Conservation (phyloP, 331 rosid genomes). For the Acacia concinna region DNA sequence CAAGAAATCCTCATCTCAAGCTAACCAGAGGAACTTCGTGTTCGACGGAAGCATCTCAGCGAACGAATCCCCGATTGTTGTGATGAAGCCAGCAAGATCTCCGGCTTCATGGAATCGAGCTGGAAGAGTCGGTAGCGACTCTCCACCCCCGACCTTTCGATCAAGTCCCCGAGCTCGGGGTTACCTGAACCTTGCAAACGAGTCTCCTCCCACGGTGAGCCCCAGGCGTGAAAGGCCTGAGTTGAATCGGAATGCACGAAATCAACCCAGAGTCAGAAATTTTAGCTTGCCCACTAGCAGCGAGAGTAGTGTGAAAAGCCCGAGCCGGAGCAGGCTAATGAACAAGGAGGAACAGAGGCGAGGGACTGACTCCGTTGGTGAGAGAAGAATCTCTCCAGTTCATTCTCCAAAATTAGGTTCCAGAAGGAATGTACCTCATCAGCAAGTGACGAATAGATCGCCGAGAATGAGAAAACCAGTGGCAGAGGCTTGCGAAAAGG, state of each 20-base stretch:
- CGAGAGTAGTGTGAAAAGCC: slow-evolving; percentile 45
- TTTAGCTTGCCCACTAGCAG: slow-evolving; percentile 36
- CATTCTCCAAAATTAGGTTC: slow-evolving; percentile 58
- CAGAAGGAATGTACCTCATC: slow-evolving; percentile 44
- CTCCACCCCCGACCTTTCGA: slow-evolving; percentile 51
- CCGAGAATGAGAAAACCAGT: slow-evolving; percentile 54
- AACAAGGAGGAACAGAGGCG: slow-evolving; percentile 52
- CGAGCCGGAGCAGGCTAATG: slow-evolving; percentile 47
- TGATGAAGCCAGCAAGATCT: slow-evolving; percentile 58
- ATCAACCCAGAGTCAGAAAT: slow-evolving; percentile 45
- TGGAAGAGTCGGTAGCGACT: slow-evolving; percentile 47
- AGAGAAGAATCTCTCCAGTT: slow-evolving; percentile 68
- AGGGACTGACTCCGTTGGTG: slow-evolving; percentile 44
- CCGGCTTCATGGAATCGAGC: slow-evolving; percentile 35
- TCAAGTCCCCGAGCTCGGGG: slow-evolving; percentile 50
- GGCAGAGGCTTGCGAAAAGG: slow-evolving; percentile 27
- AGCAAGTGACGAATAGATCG: slow-evolving; percentile 46
- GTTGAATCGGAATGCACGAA: slow-evolving; percentile 39
- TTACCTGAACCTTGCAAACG: slow-evolving; percentile 24
- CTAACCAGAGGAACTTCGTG: slow-evolving; percentile 43
- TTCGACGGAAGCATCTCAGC: slow-evolving; percentile 37
- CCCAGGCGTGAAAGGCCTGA: slow-evolving; percentile 46
- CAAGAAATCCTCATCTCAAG: slow-evolving; percentile 31
- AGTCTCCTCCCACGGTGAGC: slow-evolving; percentile 33
- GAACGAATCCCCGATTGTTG: slow-evolving; percentile 63